These are phyloP conservation scores for Botrytis elliptica DNA, from an alignment of 2,329 filamentous ascomycete genomes.

Conservation along the genomic window DNA sequence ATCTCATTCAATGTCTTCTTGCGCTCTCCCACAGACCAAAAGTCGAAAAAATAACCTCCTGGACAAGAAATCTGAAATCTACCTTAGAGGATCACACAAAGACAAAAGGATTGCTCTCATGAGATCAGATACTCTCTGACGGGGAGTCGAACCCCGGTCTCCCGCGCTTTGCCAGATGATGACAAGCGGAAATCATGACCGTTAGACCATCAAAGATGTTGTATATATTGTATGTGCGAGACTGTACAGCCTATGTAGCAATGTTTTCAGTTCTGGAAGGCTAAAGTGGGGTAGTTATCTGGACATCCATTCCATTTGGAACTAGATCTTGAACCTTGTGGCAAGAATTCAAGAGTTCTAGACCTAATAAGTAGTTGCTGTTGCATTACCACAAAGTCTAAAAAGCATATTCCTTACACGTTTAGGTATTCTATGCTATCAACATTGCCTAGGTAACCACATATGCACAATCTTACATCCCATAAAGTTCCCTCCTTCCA, in stretches of 20 bases:
- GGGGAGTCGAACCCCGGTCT: slow-evolving; percentile 36
- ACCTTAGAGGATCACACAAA: fast-evolving
- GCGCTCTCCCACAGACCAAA: not conserved
- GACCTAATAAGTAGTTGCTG: not conserved
- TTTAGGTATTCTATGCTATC: not conserved
- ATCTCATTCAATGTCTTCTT: not conserved
- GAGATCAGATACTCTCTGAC: slow-evolving; percentile 20
- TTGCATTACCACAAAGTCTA: not conserved
- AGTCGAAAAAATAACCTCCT: not conserved
- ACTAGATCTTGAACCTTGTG: not conserved
- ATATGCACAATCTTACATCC: not conserved
- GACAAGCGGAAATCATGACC: slow-evolving; percentile 42
- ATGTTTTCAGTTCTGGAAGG: not conserved
- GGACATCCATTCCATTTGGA: not conserved
- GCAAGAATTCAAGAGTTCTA: not conserved
- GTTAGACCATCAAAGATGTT: slow-evolving; percentile 39
- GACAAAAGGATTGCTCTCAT: not conserved
- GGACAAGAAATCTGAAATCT: not conserved
- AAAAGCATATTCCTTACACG: too few species aligned
- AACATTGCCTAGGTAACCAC: not conserved
- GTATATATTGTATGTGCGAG: too few species aligned
- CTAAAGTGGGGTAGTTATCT: not conserved
- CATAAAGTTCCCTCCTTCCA: not conserved
- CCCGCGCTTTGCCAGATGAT: slow-evolving; percentile 26
- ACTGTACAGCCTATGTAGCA: fast-evolving